Evolutionary conservation across 1,284 basidiomycete genomes (phyloP).

Genomic region (Pascua sp.): DNA sequence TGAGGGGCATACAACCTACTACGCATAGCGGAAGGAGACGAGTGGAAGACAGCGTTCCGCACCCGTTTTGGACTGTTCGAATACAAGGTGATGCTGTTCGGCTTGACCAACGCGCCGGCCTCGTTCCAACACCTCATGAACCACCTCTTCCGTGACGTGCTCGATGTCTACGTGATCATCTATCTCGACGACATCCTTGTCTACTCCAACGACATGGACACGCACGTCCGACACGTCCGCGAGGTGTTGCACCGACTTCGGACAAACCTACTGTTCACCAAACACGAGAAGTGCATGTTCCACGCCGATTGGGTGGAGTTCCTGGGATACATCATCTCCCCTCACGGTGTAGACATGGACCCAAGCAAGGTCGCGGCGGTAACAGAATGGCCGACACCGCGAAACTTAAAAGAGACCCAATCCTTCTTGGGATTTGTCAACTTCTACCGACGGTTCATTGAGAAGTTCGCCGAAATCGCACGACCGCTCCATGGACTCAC

Average conservation of each 20-base stretch:
- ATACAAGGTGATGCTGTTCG: constrained; percentile 50
- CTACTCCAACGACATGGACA: constrained; percentile 50
- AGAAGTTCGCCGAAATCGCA: constrained; percentile 39
- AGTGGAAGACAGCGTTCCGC: constrained; percentile 49
- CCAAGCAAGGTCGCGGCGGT: constrained; percentile 37
- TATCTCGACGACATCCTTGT: constrained; percentile 51
- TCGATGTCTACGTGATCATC: constrained; percentile 34
- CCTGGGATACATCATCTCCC: constrained; percentile 34
- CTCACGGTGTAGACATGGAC: constrained; percentile 40
- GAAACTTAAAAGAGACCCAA: constrained; percentile 39
- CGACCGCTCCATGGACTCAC: constrained; percentile 32
- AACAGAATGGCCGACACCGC: constrained; percentile 49
- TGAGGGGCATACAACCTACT: constrained; percentile 37
- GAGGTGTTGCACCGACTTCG: constrained; percentile 47
- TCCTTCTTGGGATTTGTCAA: constrained; percentile 48
- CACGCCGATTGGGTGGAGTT: constrained; percentile 7
- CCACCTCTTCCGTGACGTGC: constrained; percentile 26
- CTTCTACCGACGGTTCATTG: constrained; percentile 51
- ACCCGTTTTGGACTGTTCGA: constrained; percentile 47
- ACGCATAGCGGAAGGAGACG: constrained; percentile 30
- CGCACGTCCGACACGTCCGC: constrained; percentile 31
- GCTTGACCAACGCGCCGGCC: constrained; percentile 50
- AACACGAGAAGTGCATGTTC: constrained; percentile 52
- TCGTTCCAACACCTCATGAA: constrained; percentile 45
- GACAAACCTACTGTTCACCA: constrained; percentile 38